Percentiles rank a stretch among this genome's conserved stretches.
Evolutionary conservation across 2,329 filamentous ascomycete genomes (phyloP).

Genomic region (Tolypocladium cylindrosporum): DNA sequence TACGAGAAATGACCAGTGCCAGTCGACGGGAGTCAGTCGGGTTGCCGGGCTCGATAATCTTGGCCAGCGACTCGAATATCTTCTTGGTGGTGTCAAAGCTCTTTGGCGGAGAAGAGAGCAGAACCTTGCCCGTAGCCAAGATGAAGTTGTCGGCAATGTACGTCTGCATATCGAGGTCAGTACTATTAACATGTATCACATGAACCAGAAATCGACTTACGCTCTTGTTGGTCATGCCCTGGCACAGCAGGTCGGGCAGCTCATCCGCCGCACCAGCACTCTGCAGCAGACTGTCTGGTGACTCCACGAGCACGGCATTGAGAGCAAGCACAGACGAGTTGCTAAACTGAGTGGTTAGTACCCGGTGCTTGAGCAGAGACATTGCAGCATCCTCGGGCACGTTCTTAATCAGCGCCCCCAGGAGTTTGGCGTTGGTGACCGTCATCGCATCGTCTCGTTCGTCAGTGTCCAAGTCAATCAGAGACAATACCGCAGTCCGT

Average conservation of each 20-base stretch:
- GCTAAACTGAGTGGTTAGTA: conserved; percentile 67
- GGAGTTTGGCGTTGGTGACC: conserved; percentile 80
- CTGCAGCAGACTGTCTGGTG: conserved; percentile 58
- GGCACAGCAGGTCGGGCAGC: conserved; percentile 64
- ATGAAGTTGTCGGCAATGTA: conserved; percentile 83
- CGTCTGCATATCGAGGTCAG: conserved; percentile 35
- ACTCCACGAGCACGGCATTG: conserved; percentile 80
- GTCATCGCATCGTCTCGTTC: conserved; percentile 69
- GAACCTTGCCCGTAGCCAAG: conserved; percentile 81
- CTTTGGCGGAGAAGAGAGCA: conserved; percentile 60
- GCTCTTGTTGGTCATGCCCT: conserved; percentile 68
- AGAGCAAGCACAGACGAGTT: conserved; percentile 75
- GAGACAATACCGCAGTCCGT: conserved; percentile 68
- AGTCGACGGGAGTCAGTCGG: conserved; percentile 78
- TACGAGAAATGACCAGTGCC: conserved; percentile 78
- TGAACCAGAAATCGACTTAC: conserved; percentile 39
- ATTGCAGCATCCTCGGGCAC: conserved; percentile 62
- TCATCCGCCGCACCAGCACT: conserved; percentile 56
- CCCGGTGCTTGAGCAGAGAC: conserved; percentile 54
- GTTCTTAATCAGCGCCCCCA: conserved; percentile 84
- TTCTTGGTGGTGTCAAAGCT: conserved; percentile 68
- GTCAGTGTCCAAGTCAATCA: conserved; percentile 80
- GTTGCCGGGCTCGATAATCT: conserved; percentile 65
- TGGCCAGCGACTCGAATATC: conserved; percentile 69
- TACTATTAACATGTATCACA: neutral